phyloP scores from a whole-genome alignment of 352 stramenopile species.

The Phytopythium oedochilum region DNA sequence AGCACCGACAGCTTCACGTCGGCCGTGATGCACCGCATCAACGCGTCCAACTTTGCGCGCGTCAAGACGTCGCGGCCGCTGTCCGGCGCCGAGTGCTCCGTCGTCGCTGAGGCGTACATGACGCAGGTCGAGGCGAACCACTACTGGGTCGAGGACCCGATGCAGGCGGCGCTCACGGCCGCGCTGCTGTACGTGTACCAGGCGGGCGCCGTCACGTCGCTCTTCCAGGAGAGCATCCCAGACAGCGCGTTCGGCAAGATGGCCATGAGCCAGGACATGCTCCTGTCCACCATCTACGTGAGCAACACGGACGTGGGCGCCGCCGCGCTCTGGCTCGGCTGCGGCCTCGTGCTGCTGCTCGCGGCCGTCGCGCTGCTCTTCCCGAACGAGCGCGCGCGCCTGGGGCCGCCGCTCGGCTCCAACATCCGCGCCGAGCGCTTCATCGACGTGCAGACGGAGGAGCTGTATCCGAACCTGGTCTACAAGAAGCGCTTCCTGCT shows the following conservation, averaged over 20 bases:
- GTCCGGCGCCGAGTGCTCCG: slow-evolving; percentile 23
- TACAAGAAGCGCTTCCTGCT: slow-evolving; percentile 48
- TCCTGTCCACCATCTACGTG: slow-evolving; percentile 15
- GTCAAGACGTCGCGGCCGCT: slow-evolving; percentile 14
- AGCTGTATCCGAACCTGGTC: slow-evolving; percentile 40
- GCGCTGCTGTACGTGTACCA: slow-evolving; percentile 50
- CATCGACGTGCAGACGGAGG: slow-evolving; percentile 35
- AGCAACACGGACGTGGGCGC: slow-evolving; percentile 29
- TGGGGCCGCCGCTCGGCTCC: slow-evolving; percentile 15
- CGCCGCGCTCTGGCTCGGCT: slow-evolving; percentile 18
- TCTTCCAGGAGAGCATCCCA: slow-evolving; percentile 4
- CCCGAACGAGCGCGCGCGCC: slow-evolving; percentile 23
- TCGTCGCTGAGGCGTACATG: slow-evolving; percentile 45
- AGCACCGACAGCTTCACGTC: too few species aligned
- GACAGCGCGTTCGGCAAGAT: slow-evolving; percentile 6
- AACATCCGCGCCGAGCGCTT: slow-evolving; percentile 31
- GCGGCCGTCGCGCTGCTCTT: slow-evolving; percentile 20
- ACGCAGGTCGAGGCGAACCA: slow-evolving; percentile 34
- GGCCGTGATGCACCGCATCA: slow-evolving; percentile 12
- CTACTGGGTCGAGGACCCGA: slow-evolving; percentile 34
- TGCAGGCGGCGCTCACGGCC: slow-evolving; percentile 44
- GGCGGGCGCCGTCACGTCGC: slow-evolving; percentile 14
- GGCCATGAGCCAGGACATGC: slow-evolving; percentile 2
- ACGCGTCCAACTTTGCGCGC: slow-evolving; percentile 1
- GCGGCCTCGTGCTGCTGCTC: slow-evolving; percentile 16